Evolutionary conservation across 139 green algal genomes (phyloP), one percentile per base, ranked within the genome.

Genomic region (Monoraphidium neglectum): DNA sequence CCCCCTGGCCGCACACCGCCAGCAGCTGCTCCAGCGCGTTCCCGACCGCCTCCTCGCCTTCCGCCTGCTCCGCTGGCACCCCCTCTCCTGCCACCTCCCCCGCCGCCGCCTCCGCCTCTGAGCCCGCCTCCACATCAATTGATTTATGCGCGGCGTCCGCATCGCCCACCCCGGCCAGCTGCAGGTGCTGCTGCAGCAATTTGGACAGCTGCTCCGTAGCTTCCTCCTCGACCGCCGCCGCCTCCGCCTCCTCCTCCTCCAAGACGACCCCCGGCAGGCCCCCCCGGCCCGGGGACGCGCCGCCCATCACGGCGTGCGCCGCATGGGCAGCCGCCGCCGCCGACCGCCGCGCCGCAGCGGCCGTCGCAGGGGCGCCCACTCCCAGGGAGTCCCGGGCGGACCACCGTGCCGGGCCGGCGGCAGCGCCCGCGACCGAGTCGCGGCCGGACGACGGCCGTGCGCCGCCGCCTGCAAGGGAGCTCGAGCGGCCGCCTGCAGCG

Each of bases 11-110:
- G 56, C 92, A 96, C 35, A 92, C 70, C 23, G 57, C n/a, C 38
- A 97, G 76, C 68, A 97, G 87, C 54, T 82, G 83, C 77, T 92
- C 73, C 81, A 97, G 67, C 0, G 87, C 78, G 1, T 80, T 77
- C 10, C 91, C 77, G 26, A 72, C 61, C 67, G 47, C 53, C 4
- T 6, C 61, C 18, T 4, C 33, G 61, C 18, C n/a, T 4, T 3
- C 61, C 26, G 32, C 26, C 61, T 36, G 8, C 6, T 16, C 32
- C 61, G 3, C 26, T 36, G 4, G 4, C 61, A 12, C 32, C 61
- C 18, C 32, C 15, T 23, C 61, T 40, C 21, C 61, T 40, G 15
- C 18, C n/a, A 12, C 61, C n/a, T 26, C 33, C 61, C 13, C 61
- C n/a, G 61, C 61, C 28, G 8, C 57, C 16, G 57, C 57, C 28